Conservation (phyloP, 768 basidiomycete species). For the Tricholoma matsutake region DNA sequence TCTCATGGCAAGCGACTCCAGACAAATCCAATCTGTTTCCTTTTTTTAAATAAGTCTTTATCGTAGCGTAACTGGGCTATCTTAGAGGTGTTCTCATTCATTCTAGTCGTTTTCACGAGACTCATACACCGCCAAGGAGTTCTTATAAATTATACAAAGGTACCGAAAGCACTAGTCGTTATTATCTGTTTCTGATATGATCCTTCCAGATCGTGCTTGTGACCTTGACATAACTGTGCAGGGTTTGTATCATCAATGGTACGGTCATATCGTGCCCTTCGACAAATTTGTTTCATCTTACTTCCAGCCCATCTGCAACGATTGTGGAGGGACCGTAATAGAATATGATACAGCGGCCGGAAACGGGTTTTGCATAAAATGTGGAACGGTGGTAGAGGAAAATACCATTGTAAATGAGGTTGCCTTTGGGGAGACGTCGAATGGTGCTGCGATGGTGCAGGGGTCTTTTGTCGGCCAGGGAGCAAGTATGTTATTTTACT, state of each 20-base stretch:
- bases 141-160: not conserved
- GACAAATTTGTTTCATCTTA: not conserved
- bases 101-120: not conserved
- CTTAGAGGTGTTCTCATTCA: not conserved
- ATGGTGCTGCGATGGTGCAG: conserved; percentile 93
- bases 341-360: conserved; percentile 84
- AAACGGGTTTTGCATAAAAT: conserved; percentile 80
- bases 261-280: not conserved
- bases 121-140: not conserved
- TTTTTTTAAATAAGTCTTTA: not conserved
- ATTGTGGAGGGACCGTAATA: conserved; percentile 81
- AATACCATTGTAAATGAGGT: conserved; percentile 93
- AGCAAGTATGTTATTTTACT: conserved; percentile 61
- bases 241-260: not conserved
- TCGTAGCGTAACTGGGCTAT: not conserved
- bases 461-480: conserved; percentile 91
- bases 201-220: not conserved
- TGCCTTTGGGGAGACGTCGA: conserved; percentile 89
- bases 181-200: not conserved
- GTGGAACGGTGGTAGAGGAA: conserved; percentile 90
- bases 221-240: not conserved
- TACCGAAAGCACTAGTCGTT: not conserved
- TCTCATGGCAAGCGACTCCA: not conserved
- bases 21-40: not conserved
- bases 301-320: conserved; percentile 60